Evolutionary conservation across 2,329 filamentous ascomycete genomes (phyloP).

Genomic region (Onygena corvina): DNA sequence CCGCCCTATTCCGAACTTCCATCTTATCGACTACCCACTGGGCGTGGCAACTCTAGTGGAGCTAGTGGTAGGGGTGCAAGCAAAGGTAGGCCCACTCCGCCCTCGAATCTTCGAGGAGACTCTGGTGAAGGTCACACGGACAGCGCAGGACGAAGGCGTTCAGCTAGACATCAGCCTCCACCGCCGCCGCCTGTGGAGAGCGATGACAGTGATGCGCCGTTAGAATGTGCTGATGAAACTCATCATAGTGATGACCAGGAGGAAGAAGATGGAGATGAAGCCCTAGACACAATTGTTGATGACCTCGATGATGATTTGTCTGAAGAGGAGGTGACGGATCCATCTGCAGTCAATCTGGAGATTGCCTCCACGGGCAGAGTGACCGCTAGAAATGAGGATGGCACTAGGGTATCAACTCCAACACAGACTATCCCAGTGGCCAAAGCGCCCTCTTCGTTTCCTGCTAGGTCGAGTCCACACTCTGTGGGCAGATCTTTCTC

Average conservation of each 20-base stretch:
- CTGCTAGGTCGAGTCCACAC: slow-evolving; percentile 42
- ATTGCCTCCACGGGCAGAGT: slow-evolving; percentile 76
- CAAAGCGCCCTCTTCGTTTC: slow-evolving; percentile 32
- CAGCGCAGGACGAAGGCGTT: slow-evolving; percentile 19
- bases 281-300: slow-evolving; percentile 78
- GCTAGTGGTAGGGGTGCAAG: background rate
- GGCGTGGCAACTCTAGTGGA: slow-evolving; percentile 3
- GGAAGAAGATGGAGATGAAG: slow-evolving; percentile 44
- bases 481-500: slow-evolving; percentile 30
- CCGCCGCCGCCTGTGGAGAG: slow-evolving; percentile 40
- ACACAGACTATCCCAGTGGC: slow-evolving; percentile 46
- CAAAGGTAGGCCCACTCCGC: background rate
- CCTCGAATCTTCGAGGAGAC: slow-evolving; percentile 38
- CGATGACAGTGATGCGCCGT: slow-evolving; percentile 53
- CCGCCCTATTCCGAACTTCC: background rate
- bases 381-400: slow-evolving; percentile 83
- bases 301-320: slow-evolving; percentile 76
- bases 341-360: slow-evolving; percentile 83
- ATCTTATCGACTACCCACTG: slow-evolving; percentile 11
- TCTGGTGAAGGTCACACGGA: slow-evolving; percentile 49
- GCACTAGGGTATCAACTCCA: slow-evolving; percentile 73
- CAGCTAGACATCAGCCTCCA: slow-evolving; percentile 10
- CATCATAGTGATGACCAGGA: slow-evolving; percentile 59
- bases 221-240: slow-evolving; percentile 90
- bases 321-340: slow-evolving; percentile 61